Base-by-base conservation (phyloP, 352 stramenopile genomes). In the Ophiocytium majus region DNA sequence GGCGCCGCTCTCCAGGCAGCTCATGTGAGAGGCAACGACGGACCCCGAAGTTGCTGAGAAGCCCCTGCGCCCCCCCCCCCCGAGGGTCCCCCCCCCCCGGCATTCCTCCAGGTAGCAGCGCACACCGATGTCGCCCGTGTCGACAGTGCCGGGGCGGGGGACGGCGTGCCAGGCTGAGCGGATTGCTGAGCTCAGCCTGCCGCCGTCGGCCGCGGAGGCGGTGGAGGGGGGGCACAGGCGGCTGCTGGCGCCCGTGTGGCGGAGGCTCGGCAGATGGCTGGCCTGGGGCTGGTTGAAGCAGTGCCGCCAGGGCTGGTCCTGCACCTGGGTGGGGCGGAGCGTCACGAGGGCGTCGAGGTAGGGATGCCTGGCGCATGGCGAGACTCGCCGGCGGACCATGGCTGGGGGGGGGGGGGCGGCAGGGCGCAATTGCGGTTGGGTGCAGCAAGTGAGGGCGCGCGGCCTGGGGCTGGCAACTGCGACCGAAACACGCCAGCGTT, bases 261-360 rank as follows among this genome's bases (percentile, higher is more conserved):
- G 49, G 36, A 86, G 78, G 57, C 83, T 76, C 33, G 83, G 83
- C 31, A 86, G 34, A 35, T 10, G 32, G 32, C 31, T 0, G 1
- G 1, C 31, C 19, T 10, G 17, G 28, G 0, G 17, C 32, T 33
- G 71, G 17, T 63, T 10, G 17, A 17, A 50, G 9, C 1, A 80
- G 31, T 28, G 34, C 34, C n/a, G 10, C 0, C 37, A 80, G 0
- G 50, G 0, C 1, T 36, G 31, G 34, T 19, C 50, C 33, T 63
- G 75, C 75, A 31, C 0, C 31, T 80, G 36, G 1, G 83, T 75
- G 31, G 37, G 82, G 75, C 83, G 83, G 76, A 86, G 83, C 31
- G 76, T 86, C 0, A 79, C 76, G 63, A 86, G 80, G 19, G 76
- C 63, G 79, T 86, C 83, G 50, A 86, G 83, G 76, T 86, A 86